Conservation (phyloP, 2,329 filamentous ascomycete genomes). For the Penicillium psychrosexuale region DNA sequence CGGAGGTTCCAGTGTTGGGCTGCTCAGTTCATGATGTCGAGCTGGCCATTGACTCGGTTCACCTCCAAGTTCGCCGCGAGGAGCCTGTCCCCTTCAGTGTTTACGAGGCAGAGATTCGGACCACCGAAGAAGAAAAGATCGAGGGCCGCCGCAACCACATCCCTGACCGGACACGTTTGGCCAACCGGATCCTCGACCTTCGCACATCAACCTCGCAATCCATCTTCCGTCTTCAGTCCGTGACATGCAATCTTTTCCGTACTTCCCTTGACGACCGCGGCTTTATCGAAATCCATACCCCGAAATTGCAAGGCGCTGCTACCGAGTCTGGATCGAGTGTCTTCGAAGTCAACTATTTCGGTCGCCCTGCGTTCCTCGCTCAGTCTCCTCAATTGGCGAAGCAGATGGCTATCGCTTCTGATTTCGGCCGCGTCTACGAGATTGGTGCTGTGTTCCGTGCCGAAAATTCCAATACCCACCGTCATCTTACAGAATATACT, state of each 20-base stretch:
- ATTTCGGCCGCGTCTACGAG: constrained; percentile 87
- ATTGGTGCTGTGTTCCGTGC: constrained; percentile 88
- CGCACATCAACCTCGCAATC: constrained; percentile 82
- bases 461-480: constrained; percentile 92
- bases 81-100: constrained; percentile 67
- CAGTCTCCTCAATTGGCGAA: constrained; percentile 91
- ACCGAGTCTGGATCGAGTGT: constrained; percentile 90
- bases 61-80: constrained; percentile 59
- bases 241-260: constrained; percentile 76
- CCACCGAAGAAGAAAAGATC: constrained; percentile 54
- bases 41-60: constrained; percentile 64
- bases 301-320: constrained; percentile 83
- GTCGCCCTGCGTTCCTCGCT: constrained; percentile 78
- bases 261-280: constrained; percentile 67
- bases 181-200: constrained; percentile 78
- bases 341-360: constrained; percentile 90
- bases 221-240: constrained; percentile 82
- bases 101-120: constrained; percentile 64
- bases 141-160: constrained; percentile 60
- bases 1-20: constrained; percentile 70
- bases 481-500: constrained; percentile 91
- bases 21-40: constrained; percentile 74
- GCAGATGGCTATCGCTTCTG: constrained; percentile 86
- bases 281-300: constrained; percentile 92
- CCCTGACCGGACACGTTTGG: constrained; percentile 69